phyloP scores from a whole-genome alignment of 495 filamentous ascomycete genomes.

The Acidomyces sp. region DNA sequence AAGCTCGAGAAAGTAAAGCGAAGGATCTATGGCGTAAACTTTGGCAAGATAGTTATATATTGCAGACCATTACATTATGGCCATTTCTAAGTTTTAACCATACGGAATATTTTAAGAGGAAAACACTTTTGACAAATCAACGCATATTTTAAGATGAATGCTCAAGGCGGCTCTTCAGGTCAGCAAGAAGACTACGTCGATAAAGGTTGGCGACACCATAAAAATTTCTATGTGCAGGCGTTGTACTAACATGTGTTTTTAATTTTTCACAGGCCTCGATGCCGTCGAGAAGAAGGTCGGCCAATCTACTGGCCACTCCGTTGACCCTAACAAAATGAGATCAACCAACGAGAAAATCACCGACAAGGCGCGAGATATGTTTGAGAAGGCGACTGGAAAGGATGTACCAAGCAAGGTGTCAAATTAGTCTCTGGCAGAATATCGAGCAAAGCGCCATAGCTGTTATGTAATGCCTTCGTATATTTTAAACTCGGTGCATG shows the following conservation, averaged over 20 bases:
- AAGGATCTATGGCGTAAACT: too few relatives aligned
- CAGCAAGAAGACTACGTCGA: constrained; percentile 2
- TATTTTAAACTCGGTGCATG: background rate
- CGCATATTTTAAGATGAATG: too few relatives aligned
- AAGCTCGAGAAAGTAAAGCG: too few relatives aligned
- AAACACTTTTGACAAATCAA: too few relatives aligned
- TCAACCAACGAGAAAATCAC: constrained; percentile 13
- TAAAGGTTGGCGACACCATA: background rate
- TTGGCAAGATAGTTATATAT: too few relatives aligned
- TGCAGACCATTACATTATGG: too few relatives aligned
- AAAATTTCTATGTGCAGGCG: background rate
- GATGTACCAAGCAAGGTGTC: constrained; percentile 13
- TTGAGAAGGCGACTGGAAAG: constrained; percentile 18
- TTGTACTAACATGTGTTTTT: background rate
- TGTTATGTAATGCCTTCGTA: background rate
- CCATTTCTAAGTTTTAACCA: too few relatives aligned
- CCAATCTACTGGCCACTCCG: background rate
- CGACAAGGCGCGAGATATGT: constrained; percentile 10
- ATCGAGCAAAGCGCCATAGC: background rate
- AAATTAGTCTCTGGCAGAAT: too few relatives aligned
- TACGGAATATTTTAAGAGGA: too few relatives aligned
- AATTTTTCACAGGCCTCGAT: constrained; percentile 2
- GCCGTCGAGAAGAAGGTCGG: constrained; percentile 12
- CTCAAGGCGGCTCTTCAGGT: too few relatives aligned
- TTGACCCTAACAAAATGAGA: constrained; percentile 7